A percentile compares a stretch with the other conserved stretches of the same genome.
Conservation (phyloP, 495 filamentous ascomycete species). For the Penicillium steckii region DNA sequence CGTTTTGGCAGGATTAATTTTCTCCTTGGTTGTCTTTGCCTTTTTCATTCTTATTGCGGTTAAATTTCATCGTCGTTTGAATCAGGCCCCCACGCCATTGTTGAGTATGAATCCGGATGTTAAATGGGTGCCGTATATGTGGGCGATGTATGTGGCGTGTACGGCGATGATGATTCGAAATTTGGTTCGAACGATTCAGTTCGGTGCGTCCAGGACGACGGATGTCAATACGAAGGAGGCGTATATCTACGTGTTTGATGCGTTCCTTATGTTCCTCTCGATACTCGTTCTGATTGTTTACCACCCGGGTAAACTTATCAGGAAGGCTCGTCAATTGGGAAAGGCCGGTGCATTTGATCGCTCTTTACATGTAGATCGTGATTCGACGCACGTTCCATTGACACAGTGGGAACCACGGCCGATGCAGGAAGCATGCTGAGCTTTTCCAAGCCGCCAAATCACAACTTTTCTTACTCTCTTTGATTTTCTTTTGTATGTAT, state of each 20-base stretch:
- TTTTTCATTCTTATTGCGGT: conserved; percentile 27
- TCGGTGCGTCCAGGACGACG: conserved; percentile 20
- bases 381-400: conserved; percentile 17
- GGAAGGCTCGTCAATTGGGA: conserved; percentile 15
- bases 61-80: conserved; percentile 23
- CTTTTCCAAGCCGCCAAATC: neutral
- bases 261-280: conserved; percentile 28
- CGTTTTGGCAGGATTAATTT: conserved; percentile 31
- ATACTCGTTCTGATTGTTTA: conserved; percentile 25
- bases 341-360: conserved; percentile 9
- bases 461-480: neutral
- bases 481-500: neutral
- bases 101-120: conserved; percentile 12
- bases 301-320: conserved; percentile 36
- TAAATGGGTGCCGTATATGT: conserved; percentile 33
- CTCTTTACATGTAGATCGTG: conserved; percentile 1
- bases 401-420: conserved; percentile 9
- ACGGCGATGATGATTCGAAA: conserved; percentile 38
- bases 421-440: neutral
- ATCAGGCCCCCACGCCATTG: conserved; percentile 7
- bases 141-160: conserved; percentile 38
- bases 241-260: conserved; percentile 44
- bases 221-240: conserved; percentile 30
- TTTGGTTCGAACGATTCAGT: conserved; percentile 44
- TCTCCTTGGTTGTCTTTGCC: conserved; percentile 31